phyloP scores from a whole-genome alignment of 352 stramenopile genomes.

The Hyphochytrium catenoides region DNA sequence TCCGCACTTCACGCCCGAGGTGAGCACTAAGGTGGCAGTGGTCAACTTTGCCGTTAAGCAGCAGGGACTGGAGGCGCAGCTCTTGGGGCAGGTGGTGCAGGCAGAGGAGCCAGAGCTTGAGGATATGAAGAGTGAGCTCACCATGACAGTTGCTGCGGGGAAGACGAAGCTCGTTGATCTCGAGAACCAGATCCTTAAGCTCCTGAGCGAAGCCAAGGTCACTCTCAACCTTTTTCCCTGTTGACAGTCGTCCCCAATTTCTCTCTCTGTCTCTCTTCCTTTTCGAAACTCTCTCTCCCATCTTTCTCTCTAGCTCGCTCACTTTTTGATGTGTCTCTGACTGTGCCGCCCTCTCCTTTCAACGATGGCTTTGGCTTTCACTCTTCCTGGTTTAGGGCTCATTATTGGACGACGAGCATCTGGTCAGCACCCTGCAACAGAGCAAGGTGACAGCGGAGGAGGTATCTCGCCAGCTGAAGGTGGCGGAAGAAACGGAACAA shows the following conservation, averaged over 20 bases:
- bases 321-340: too few relatives aligned
- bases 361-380: too few relatives aligned
- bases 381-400: too few relatives aligned
- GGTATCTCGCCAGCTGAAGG: conserved; percentile 27
- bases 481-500: conserved; percentile 35
- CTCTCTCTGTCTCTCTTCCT: too few relatives aligned
- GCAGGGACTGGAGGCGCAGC: conserved; percentile 31
- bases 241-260: too few relatives aligned
- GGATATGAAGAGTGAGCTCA: conserved; percentile 24
- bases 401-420: conserved; percentile 27
- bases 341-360: too few relatives aligned
- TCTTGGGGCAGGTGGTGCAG: conserved; percentile 34
- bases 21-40: conserved; percentile 33
- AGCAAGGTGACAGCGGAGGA: conserved; percentile 35
- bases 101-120: conserved; percentile 34
- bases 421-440: conserved; percentile 38
- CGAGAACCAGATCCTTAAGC: conserved; percentile 38
- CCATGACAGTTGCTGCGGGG: conserved; percentile 18
- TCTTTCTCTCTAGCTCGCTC: too few relatives aligned
- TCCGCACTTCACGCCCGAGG: conserved; percentile 34
- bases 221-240: too few relatives aligned
- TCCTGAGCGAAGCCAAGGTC: conserved; percentile 24
- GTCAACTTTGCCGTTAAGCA: conserved; percentile 56
- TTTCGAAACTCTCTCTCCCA: too few relatives aligned
- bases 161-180: conserved; percentile 39